phyloP scores from a whole-genome alignment of 169 alveolate species.

The Plasmodium billcollinsi region DNA sequence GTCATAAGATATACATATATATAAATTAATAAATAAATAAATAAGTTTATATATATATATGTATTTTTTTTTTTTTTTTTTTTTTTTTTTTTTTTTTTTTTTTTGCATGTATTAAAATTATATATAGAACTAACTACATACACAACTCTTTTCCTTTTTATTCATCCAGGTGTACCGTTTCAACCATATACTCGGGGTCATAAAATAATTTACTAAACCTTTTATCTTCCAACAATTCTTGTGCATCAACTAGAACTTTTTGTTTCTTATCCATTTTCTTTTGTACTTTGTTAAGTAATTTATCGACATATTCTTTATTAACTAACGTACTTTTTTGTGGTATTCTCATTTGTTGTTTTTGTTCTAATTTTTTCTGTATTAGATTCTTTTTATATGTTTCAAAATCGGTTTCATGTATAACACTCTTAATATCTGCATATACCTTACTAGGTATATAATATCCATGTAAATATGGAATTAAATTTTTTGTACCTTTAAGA shows the following conservation, averaged over 20 bases:
- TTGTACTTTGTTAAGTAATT: slow-evolving; percentile 29
- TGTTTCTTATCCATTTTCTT: slow-evolving; percentile 44
- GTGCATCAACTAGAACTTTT: slow-evolving; percentile 40
- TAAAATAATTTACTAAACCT: slow-evolving; percentile 58
- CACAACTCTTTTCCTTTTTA: background rate
- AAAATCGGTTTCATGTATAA: slow-evolving; percentile 89
- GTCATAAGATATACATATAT: too few relatives aligned
- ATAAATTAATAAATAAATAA: too few relatives aligned
- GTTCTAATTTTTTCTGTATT: slow-evolving; percentile 87
- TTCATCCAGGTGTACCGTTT: slow-evolving; percentile 48
- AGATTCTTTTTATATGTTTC: slow-evolving; percentile 87
- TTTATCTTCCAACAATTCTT: slow-evolving; percentile 46
- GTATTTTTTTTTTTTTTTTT: too few relatives aligned
- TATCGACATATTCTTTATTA: slow-evolving; percentile 47
- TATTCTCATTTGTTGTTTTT: slow-evolving; percentile 88
- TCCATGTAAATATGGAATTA: slow-evolving; percentile 97
- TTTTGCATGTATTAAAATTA: background rate
- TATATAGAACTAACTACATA: background rate
- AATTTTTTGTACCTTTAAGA: slow-evolving; percentile 94
- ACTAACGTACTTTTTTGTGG: slow-evolving; percentile 43
- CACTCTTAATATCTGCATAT: slow-evolving; percentile 89
- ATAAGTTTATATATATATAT: too few relatives aligned
- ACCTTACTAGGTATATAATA: slow-evolving; percentile 92
- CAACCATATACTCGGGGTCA: slow-evolving; percentile 67
- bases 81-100: too few relatives aligned